Conservation (phyloP, 1,284 basidiomycete genomes). For the Coriolopsis trogii region DNA sequence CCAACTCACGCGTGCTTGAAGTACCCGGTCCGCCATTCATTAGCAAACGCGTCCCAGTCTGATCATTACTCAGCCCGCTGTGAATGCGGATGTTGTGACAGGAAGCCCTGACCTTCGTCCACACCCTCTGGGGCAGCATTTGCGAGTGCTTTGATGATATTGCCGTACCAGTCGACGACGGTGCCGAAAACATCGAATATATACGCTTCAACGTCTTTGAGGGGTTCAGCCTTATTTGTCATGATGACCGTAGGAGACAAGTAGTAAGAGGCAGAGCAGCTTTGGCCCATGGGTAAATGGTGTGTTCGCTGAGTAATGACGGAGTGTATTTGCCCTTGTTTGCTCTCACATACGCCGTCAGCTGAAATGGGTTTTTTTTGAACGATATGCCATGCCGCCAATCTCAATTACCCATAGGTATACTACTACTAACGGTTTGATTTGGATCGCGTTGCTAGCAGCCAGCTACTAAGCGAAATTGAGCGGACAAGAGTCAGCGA, state of each 20-base stretch:
- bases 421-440: too few species aligned
- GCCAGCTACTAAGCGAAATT: too few species aligned
- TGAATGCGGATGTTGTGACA: not conserved
- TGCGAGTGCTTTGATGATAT: slow-evolving; percentile 47
- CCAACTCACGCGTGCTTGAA: slow-evolving; percentile 46
- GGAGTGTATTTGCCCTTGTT: not conserved
- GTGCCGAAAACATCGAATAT: slow-evolving; percentile 71
- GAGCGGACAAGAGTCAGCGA: too few species aligned
- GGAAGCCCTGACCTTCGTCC: slow-evolving; percentile 24
- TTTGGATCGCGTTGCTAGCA: too few species aligned
- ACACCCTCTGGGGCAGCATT: slow-evolving; percentile 18
- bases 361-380: too few species aligned
- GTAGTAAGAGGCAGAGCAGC: not conserved
- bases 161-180: slow-evolving; percentile 60
- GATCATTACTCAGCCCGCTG: not conserved
- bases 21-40: slow-evolving; percentile 61
- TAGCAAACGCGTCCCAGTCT: slow-evolving; percentile 54
- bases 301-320: not conserved
- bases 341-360: too few species aligned
- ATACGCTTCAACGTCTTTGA: slow-evolving; percentile 48
- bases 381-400: too few species aligned
- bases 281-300: not conserved
- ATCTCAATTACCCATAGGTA: too few species aligned
- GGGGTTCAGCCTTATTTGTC: not conserved
- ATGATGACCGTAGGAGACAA: not conserved